Conservation (phyloP, 208 protist species). For the Angomonas deanei region DNA sequence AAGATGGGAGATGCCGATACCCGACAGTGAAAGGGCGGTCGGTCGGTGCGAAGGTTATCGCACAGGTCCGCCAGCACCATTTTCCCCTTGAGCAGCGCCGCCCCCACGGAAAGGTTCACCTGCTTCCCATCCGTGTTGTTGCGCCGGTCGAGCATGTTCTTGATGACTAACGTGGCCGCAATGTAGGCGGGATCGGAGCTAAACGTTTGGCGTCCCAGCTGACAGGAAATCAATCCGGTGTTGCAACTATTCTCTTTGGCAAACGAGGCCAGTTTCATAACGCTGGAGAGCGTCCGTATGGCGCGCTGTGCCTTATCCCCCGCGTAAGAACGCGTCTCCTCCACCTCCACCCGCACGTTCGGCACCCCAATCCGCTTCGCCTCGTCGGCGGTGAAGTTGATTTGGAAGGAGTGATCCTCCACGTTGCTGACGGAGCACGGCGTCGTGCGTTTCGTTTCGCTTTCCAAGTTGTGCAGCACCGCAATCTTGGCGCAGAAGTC, state of each 20-base stretch:
- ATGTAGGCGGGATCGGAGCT: background rate
- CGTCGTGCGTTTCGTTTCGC: background rate
- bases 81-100: slow-evolving; percentile 17
- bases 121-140: slow-evolving; percentile 7
- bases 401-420: background rate
- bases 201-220: background rate
- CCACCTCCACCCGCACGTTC: background rate
- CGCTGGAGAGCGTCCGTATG: background rate
- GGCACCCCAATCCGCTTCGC: background rate
- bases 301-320: background rate
- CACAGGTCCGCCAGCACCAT: slow-evolving; percentile 22
- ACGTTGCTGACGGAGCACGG: background rate
- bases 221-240: background rate
- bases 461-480: background rate
- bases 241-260: background rate
- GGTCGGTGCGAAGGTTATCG: slow-evolving; percentile 8
- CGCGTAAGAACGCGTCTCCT: background rate
- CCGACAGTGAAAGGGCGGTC: slow-evolving; percentile 6
- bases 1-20: slow-evolving; percentile 33
- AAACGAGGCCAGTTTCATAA: background rate
- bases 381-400: background rate
- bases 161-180: background rate
- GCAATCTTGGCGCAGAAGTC: background rate
- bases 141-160: slow-evolving; percentile 3
- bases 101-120: slow-evolving; percentile 21